Percentiles rank a stretch among this genome's conserved stretches.
phyloP scores from a whole-genome alignment of 2,329 filamentous ascomycete species.

The Arthroderma sp. region DNA sequence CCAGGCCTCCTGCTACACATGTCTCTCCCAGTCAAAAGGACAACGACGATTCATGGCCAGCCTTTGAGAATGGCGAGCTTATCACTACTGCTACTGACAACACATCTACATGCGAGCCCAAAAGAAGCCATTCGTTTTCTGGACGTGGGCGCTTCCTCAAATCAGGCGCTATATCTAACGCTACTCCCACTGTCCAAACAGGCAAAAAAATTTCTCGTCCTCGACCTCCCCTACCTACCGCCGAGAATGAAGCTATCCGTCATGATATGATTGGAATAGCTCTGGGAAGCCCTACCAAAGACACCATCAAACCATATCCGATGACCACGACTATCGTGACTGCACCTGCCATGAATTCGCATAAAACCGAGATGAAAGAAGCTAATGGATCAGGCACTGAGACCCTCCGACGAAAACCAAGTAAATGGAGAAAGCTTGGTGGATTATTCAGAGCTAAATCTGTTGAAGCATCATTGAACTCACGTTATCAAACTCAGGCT shows the following conservation, averaged over 20 bases:
- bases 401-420: conserved; percentile 22
- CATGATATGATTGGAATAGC: conserved; percentile 57
- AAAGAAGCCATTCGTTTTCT: too few relatives aligned
- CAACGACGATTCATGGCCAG: too few relatives aligned
- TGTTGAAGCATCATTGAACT: conserved; percentile 8
- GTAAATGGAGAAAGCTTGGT: conserved; percentile 36
- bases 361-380: background rate
- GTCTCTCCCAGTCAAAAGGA: too few relatives aligned
- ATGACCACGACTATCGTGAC: background rate
- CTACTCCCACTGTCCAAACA: too few relatives aligned
- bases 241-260: conserved; percentile 15
- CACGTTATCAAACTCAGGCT: too few relatives aligned
- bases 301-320: background rate
- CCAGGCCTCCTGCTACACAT: too few relatives aligned
- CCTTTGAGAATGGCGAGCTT: too few relatives aligned
- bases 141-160: too few relatives aligned
- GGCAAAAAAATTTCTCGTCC: background rate
- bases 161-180: too few relatives aligned
- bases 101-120: too few relatives aligned
- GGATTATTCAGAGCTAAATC: conserved; percentile 29
- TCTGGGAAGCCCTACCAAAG: conserved; percentile 50
- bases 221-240: conserved; percentile 6
- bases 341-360: background rate
- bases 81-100: too few relatives aligned
- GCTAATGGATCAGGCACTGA: background rate